Conservation (phyloP, 2,329 filamentous ascomycete genomes). For the Bipolaris oryzae region DNA sequence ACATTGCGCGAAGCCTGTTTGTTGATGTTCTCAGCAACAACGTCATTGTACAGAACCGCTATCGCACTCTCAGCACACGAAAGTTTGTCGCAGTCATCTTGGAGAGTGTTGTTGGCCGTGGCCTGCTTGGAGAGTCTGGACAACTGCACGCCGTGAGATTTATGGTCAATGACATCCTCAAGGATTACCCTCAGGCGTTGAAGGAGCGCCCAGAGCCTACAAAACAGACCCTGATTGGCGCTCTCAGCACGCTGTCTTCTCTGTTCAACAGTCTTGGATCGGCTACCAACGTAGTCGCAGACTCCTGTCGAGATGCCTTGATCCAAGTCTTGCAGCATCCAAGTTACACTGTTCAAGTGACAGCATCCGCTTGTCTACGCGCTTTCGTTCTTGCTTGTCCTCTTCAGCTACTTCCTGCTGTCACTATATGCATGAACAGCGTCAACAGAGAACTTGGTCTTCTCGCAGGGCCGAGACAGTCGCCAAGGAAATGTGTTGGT, state of each 20-base stretch:
- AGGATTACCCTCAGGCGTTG: slow-evolving; percentile 89
- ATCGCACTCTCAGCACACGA: slow-evolving; percentile 82
- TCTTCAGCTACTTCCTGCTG: slow-evolving; percentile 85
- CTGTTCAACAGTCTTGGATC: slow-evolving; percentile 82
- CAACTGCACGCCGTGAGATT: slow-evolving; percentile 81
- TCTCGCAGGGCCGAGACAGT: slow-evolving; percentile 75
- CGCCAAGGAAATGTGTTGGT: slow-evolving; percentile 81
- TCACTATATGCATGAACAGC: slow-evolving; percentile 97
- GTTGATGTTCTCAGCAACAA: slow-evolving; percentile 78
- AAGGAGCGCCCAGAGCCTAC: slow-evolving; percentile 87
- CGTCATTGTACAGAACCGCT: slow-evolving; percentile 81
- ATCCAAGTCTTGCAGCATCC: slow-evolving; percentile 92
- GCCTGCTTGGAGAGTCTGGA: slow-evolving; percentile 86
- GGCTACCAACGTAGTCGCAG: slow-evolving; percentile 77
- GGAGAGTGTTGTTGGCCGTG: slow-evolving; percentile 79
- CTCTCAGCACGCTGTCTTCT: slow-evolving; percentile 78
- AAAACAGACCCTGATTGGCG: slow-evolving; percentile 81
- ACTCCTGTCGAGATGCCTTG: slow-evolving; percentile 82
- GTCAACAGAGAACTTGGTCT: slow-evolving; percentile 83
- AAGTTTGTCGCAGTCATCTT: slow-evolving; percentile 84
- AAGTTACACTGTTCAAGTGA: slow-evolving; percentile 94
- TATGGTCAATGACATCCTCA: slow-evolving; percentile 85
- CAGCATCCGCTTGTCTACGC: slow-evolving; percentile 84
- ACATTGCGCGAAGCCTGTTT: slow-evolving; percentile 80
- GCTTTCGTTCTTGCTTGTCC: slow-evolving; percentile 89